phyloP scores from a whole-genome alignment of 2,329 filamentous ascomycete genomes.

The Cladosporium sp. region DNA sequence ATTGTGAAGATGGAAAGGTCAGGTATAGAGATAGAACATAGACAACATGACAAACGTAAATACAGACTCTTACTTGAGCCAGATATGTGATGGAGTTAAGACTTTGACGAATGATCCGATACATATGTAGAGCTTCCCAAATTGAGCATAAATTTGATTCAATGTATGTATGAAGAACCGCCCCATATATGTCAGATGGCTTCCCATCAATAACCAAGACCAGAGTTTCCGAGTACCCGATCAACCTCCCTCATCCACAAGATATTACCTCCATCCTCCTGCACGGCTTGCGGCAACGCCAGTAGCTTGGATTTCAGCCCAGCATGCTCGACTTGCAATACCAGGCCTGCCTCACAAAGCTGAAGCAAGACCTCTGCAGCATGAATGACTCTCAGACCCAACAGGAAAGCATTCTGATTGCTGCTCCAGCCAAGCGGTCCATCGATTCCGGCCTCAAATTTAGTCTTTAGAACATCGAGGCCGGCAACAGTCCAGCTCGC shows the following conservation, averaged over 20 bases:
- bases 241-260: constrained; percentile 36
- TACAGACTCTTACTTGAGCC: no score
- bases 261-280: constrained; percentile 23
- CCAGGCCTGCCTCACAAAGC: not conserved
- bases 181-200: not conserved
- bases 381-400: constrained; percentile 48
- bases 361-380: constrained; percentile 37
- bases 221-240: constrained; percentile 24
- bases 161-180: no score
- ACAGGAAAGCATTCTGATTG: constrained; percentile 62
- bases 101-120: no score
- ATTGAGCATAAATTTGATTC: no score
- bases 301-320: not conserved
- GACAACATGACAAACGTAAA: not conserved
- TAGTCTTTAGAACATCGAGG: constrained; percentile 40
- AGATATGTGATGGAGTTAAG: no score
- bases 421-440: constrained; percentile 70
- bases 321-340: not conserved
- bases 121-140: no score
- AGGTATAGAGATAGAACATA: not conserved
- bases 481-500: constrained; percentile 50
- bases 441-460: constrained; percentile 44
- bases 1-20: not conserved
- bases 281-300: not conserved
- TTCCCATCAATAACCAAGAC: not conserved